Base-by-base conservation (phyloP, 2,329 filamentous ascomycete genomes). In the Botrytis paeoniae region DNA sequence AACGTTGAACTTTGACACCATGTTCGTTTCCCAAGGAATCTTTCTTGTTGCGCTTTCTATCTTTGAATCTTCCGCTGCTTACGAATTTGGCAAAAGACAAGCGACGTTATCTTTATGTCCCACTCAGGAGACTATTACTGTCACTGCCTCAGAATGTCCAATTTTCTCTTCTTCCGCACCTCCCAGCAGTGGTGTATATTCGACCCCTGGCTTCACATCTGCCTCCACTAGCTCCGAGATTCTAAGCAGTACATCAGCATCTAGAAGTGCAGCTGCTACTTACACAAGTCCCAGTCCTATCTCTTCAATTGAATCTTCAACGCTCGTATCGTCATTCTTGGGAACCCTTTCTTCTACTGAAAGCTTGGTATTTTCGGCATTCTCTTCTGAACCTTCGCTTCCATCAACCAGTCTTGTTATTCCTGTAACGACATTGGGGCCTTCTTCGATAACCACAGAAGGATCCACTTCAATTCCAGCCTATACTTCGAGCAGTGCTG, bases 81-180 rank as follows among this genome's bases (percentile, higher is more conserved):
- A 64, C 18, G 32, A 37, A 45, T 18, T 64, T 29, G 69, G 48
- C 7, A 51, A 43, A 70, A 70, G 69, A 64, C 45, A 70, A 63
- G 41, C 32, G 39, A 14, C 41, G 1, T 8, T 12, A 45, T 29
- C 41, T 22, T 39, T 32, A 22, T 70, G 69, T 70, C 43, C 59
- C 63, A 43, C 10, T 3, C 65, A 39, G 37, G 48, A 68, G 65
- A 68, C 65, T 9, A 63, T 70, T 20, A 70, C 69, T 25, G 41
- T 70, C 10, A 70, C 69, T 51, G 43, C 60, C 48, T 29, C 32
- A 8, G 57, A 37, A 70, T 70, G 59, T 25, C 69, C 69, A 32
- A 51, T 51, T 32, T 25, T 51, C 29, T 51, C 69, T 35, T 70
- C 59, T 70, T 65, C 43, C 7, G 45, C 29, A 29, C 18, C 39